A percentile compares a stretch with the other conserved stretches of the same genome.
phyloP scores from a whole-genome alignment of 495 filamentous ascomycete species.

The Tuber melanosporum region DNA sequence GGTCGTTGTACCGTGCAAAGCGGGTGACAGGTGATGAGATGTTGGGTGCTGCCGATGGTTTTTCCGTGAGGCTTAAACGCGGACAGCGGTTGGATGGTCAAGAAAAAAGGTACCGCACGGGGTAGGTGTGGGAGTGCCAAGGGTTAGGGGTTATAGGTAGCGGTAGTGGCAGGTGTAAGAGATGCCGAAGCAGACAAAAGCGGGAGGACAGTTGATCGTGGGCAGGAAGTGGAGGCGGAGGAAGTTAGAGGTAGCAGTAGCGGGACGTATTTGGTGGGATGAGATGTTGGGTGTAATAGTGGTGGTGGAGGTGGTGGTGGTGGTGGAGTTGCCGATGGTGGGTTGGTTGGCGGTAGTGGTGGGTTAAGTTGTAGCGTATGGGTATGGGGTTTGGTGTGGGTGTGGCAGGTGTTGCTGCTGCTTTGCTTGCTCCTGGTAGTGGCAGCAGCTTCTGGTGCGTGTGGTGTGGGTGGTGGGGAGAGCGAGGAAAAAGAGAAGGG shows the following conservation, averaged over 20 bases:
- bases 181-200: constrained; percentile 8
- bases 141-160: constrained; percentile 32
- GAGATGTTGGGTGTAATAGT: background rate
- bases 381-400: constrained; percentile 6
- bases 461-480: constrained; percentile 1
- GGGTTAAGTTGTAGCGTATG: constrained; percentile 3
- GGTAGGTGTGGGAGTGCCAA: constrained; percentile 26
- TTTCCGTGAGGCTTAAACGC: constrained; percentile 38
- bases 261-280: constrained; percentile 13
- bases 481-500: constrained; percentile 8
- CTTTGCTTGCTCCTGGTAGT: background rate
- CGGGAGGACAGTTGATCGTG: constrained; percentile 2
- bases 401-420: constrained; percentile 9
- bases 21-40: constrained; percentile 5
- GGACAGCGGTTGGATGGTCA: constrained; percentile 35
- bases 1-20: background rate
- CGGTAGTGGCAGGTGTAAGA: constrained; percentile 2
- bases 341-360: constrained; percentile 3
- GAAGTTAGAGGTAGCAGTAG: constrained; percentile 14
- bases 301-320: background rate
- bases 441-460: constrained; percentile 9
- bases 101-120: constrained; percentile 17
- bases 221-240: background rate
- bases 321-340: constrained; percentile 2
- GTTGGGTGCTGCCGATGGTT: constrained; percentile 21